Conservation (phyloP, 768 basidiomycete genomes). For the Leucocoprinus leucothites region DNA sequence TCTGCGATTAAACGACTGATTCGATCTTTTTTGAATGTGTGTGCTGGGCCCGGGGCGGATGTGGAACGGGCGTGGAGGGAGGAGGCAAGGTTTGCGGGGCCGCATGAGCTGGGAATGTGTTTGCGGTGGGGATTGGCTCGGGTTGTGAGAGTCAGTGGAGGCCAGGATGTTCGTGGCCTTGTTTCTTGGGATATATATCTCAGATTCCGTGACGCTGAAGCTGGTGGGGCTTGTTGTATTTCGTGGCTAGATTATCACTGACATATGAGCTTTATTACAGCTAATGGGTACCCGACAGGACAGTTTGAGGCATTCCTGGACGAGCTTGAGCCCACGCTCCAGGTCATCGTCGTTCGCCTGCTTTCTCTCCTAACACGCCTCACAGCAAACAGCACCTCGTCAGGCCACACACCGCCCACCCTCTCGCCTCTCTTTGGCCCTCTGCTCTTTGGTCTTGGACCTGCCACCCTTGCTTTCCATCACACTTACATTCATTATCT, state of each 20-base stretch:
- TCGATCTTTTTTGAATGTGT: slow-evolving; percentile 73
- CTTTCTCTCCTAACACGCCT: slow-evolving; percentile 81
- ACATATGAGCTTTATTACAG: slow-evolving; percentile 31
- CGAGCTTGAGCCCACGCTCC: slow-evolving; percentile 48
- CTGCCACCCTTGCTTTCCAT: slow-evolving; percentile 45
- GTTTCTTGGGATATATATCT: slow-evolving; percentile 83
- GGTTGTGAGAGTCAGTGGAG: slow-evolving; percentile 66
- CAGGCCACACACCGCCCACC: slow-evolving; percentile 89
- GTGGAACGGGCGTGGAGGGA: slow-evolving; percentile 66
- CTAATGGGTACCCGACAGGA: slow-evolving; percentile 61
- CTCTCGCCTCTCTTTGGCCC: slow-evolving; percentile 90
- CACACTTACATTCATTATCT: slow-evolving; percentile 64
- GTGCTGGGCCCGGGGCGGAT: slow-evolving; percentile 32
- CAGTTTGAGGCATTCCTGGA: slow-evolving; percentile 73
- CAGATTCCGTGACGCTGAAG: slow-evolving; percentile 80
- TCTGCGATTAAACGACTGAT: slow-evolving; percentile 76
- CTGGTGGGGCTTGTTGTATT: slow-evolving; percentile 47
- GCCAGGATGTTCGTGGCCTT: slow-evolving; percentile 77
- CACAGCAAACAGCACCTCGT: slow-evolving; percentile 77
- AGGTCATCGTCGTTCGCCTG: slow-evolving; percentile 61
- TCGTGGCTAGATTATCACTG: slow-evolving; percentile 9
- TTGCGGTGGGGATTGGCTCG: slow-evolving; percentile 90
- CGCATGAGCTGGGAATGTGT: slow-evolving; percentile 88
- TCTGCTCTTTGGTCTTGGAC: slow-evolving; percentile 78
- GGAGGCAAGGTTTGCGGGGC: slow-evolving; percentile 80